Conservation (phyloP, 306 rosid species). For the Ceratonia siliqua region DNA sequence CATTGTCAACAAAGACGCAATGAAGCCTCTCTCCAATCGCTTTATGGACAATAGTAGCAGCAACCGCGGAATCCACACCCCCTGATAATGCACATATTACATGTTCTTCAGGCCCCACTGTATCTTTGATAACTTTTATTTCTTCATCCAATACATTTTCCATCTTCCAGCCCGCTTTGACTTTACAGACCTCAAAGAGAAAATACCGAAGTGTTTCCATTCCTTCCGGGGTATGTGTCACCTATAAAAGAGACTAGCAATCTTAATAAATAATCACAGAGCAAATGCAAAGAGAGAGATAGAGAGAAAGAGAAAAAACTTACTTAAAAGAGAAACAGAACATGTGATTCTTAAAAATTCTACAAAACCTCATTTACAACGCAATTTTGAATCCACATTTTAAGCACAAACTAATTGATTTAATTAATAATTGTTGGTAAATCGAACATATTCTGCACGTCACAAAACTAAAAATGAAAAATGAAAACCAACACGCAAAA, state of each 20-base stretch:
- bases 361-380: neutral
- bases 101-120: conserved; percentile 64
- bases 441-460: neutral
- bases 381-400: neutral
- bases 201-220: conserved; percentile 74
- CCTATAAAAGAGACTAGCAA: conserved; percentile 51
- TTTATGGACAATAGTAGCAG: conserved; percentile 88
- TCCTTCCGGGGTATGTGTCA: conserved; percentile 88
- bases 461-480: neutral
- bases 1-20: conserved; percentile 94
- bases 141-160: conserved; percentile 85
- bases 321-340: neutral
- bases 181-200: conserved; percentile 75
- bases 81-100: conserved; percentile 95
- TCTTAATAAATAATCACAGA: neutral
- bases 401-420: neutral
- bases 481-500: neutral
- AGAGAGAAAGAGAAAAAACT: neutral
- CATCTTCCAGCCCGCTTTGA: conserved; percentile 83
- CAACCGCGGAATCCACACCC: conserved; percentile 97
- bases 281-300: neutral
- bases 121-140: conserved; percentile 62
- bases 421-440: neutral
- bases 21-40: conserved; percentile 96
- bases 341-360: neutral